Base-by-base conservation (phyloP, 768 basidiomycete species). In the Macrolepiota fuliginosa region DNA sequence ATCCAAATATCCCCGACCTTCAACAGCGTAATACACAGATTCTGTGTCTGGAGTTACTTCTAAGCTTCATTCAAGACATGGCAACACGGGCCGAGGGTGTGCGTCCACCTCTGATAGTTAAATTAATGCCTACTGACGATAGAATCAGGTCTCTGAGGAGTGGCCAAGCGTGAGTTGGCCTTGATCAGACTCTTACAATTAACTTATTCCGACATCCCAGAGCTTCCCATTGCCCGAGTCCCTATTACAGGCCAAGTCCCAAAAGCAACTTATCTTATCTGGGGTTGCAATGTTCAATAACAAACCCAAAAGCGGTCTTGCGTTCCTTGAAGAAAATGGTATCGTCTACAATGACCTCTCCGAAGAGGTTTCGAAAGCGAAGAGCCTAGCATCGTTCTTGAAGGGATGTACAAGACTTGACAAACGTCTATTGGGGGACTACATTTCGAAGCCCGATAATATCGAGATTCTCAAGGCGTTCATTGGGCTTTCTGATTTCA, bases 371-470 rank as follows among this genome's bases (percentile, higher is more conserved):
- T 79, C 91, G 6, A 85, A 82, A 58, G 71, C 81, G 2, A 81
- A 80, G 54, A 92, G 89, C 66, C 80, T 98, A 27, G 96, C 97
- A 6, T 83, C 69, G 50, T 97, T 98, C 71, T 76, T 99, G 62
- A 95, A 96, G 75, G 86, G 80, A 46, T 91, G 88, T 54, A 87
- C 90, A 5, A 79, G 91, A 50, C 78, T 98, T 32, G 96, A 99
- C 73, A 99, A 99, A 77, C 90, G 92, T 54, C 74, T 96, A 0
- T 79, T 99, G 0, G 97, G 97, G 2, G 97, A 98, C 70, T 98
- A 86, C 72, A 84, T 98, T 52, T 95, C 94, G 5, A 86, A 86
- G 63, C 91, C 92, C 10, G 95, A 97, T 51, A 93, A 95, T 67
- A 69, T 89, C 15, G 93, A 92, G 4, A 71, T 98, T 1, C 75